Evolutionary conservation across 768 basidiomycete species (phyloP).

Genomic region (Suillus plorans): DNA sequence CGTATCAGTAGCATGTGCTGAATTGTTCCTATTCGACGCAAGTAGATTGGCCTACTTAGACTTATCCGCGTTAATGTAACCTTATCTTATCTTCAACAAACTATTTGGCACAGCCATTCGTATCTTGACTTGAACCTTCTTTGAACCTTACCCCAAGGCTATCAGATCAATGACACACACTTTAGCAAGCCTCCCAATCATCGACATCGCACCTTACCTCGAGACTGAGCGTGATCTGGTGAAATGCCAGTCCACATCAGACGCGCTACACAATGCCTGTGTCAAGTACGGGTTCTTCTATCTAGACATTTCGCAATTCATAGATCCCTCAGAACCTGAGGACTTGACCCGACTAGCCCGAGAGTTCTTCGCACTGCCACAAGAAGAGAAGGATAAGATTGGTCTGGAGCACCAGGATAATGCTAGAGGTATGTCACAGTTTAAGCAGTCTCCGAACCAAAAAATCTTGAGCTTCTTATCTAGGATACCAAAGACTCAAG

Average conservation of each 20-base stretch:
- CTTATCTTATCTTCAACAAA: conserved; percentile 1
- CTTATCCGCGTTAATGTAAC: not conserved
- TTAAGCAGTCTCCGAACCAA: not conserved
- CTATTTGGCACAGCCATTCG: not conserved
- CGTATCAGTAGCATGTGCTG: conserved; percentile 22
- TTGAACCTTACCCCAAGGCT: not conserved
- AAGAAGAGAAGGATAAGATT: conserved; percentile 80
- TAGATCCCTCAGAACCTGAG: conserved; percentile 58
- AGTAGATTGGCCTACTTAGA: not conserved
- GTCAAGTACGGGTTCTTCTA: conserved; percentile 89
- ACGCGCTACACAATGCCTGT: conserved; percentile 71
- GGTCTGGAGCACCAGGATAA: conserved; percentile 65
- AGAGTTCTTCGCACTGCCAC: conserved; percentile 70
- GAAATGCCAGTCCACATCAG: conserved; percentile 34
- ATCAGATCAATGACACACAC: not conserved
- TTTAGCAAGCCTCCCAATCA: conserved; percentile 55
- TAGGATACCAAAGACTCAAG: conserved; percentile 78
- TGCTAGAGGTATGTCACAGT: conserved; percentile 60
- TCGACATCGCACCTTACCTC: conserved; percentile 69
- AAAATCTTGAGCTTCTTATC: not conserved
- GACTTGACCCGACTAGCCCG: conserved; percentile 64
- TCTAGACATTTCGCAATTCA: conserved; percentile 63
- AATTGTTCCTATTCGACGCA: not conserved
- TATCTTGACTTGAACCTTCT: not conserved
- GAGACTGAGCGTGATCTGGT: conserved; percentile 41